A percentile compares a stretch with the other conserved stretches of the same genome.
Conservation (phyloP, 2,329 filamentous ascomycete genomes). For the Metarhizium brunneum region DNA sequence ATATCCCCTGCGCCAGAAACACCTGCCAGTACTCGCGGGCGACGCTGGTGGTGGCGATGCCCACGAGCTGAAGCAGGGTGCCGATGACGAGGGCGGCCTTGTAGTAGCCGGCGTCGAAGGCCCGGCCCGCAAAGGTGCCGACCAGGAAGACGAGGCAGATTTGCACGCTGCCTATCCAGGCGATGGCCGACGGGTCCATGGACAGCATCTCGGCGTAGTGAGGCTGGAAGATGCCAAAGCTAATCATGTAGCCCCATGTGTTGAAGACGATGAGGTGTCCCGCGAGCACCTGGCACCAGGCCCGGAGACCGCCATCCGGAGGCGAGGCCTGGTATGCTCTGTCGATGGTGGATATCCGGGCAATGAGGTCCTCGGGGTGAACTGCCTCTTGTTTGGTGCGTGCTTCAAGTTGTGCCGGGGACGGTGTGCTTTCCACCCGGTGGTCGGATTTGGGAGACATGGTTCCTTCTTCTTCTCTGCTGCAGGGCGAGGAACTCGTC, state of each 20-base stretch:
- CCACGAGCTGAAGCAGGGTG: slow-evolving; percentile 32
- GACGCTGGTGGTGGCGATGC: slow-evolving; percentile 36
- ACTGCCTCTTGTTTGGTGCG: not conserved
- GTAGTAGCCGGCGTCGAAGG: slow-evolving; percentile 33
- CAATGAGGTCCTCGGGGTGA: not conserved
- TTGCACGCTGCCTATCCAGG: slow-evolving; percentile 41
- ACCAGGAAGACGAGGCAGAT: slow-evolving; percentile 31
- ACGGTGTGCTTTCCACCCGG: not conserved
- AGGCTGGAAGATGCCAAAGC: slow-evolving; percentile 30
- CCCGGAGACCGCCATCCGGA: slow-evolving; percentile 26
- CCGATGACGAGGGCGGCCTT: slow-evolving; percentile 23
- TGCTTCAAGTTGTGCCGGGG: not conserved
- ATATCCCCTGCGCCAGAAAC: slow-evolving; percentile 44
- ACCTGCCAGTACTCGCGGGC: slow-evolving; percentile 36
- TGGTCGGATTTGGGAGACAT: not conserved
- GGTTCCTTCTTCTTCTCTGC: not conserved
- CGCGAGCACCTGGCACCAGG: slow-evolving; percentile 29
- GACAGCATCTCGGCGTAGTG: slow-evolving; percentile 26
- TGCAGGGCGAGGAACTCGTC: not conserved
- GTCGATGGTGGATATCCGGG: slow-evolving; percentile 1
- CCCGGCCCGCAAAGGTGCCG: slow-evolving; percentile 31
- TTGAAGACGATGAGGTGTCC: slow-evolving; percentile 28
- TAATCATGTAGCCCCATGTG: slow-evolving; percentile 28
- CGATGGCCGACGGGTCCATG: slow-evolving; percentile 26
- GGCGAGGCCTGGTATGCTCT: slow-evolving; percentile 10